phyloP scores from a whole-genome alignment of 2,329 filamentous ascomycete genomes.

The Verticillium longisporum region DNA sequence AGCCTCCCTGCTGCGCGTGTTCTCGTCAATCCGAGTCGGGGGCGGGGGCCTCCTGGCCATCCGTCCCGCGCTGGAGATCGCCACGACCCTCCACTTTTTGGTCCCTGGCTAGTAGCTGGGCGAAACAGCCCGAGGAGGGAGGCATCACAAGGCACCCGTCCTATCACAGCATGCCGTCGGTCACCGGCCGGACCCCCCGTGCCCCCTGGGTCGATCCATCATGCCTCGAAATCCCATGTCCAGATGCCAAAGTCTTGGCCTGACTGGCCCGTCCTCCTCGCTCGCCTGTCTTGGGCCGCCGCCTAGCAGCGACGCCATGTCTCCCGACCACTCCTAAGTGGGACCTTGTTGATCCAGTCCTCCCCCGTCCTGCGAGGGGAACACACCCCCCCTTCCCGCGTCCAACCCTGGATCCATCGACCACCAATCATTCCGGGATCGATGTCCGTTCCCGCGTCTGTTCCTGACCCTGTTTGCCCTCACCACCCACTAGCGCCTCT shows the following conservation, averaged over 20 bases:
- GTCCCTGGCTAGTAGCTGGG: slow-evolving; percentile 16
- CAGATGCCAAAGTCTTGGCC: slow-evolving; percentile 24
- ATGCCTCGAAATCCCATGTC: slow-evolving; percentile 30
- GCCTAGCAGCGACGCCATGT: slow-evolving; percentile 11
- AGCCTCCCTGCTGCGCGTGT: slow-evolving; percentile 6
- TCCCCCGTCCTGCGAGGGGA: slow-evolving; percentile 1
- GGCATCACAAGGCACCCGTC: slow-evolving; percentile 12
- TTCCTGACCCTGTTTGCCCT: slow-evolving; percentile 15
- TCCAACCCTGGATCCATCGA: slow-evolving; percentile 13
- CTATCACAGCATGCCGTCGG: slow-evolving; percentile 19
- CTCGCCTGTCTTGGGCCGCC: slow-evolving; percentile 19
- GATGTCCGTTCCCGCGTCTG: slow-evolving; percentile 26
- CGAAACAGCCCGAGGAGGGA: slow-evolving; percentile 13
- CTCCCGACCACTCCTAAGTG: slow-evolving; percentile 11
- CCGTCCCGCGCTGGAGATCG: slow-evolving; percentile 7
- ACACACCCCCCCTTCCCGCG: slow-evolving; percentile 2
- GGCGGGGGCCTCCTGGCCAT: neutral
- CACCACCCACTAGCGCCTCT: slow-evolving; percentile 8
- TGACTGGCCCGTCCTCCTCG: slow-evolving; percentile 20
- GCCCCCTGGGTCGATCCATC: slow-evolving; percentile 23
- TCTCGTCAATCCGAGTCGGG: neutral
- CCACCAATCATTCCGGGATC: slow-evolving; percentile 25
- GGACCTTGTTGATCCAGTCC: slow-evolving; percentile 5
- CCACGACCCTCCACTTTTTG: neutral
- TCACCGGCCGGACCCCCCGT: slow-evolving; percentile 14